Evolutionary conservation across 345 rosid genomes (phyloP).

Genomic region (Brassica cretica): DNA sequence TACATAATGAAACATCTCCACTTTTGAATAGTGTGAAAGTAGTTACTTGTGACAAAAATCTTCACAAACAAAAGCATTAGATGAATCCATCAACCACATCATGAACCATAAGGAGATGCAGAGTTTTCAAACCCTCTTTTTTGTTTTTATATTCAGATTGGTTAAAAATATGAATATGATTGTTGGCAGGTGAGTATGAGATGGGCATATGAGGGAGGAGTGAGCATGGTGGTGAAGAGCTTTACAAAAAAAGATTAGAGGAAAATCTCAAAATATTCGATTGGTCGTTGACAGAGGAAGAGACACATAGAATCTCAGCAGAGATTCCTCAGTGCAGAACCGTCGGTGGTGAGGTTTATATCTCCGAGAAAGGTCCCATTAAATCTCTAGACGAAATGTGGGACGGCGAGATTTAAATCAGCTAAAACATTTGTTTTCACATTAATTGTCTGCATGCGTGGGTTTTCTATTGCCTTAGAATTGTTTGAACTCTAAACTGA

Average conservation of each 20-base stretch:
- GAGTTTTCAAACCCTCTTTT: not conserved
- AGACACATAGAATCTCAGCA: slow-evolving; percentile 37
- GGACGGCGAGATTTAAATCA: slow-evolving; percentile 38
- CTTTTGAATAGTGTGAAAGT: too few species aligned
- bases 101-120: not conserved
- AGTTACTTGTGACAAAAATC: not conserved
- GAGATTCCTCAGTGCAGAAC: slow-evolving; percentile 54
- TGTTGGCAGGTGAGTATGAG: slow-evolving; percentile 56
- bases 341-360: slow-evolving; percentile 22
- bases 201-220: slow-evolving; percentile 63
- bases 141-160: not conserved
- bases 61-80: not conserved
- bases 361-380: slow-evolving; percentile 35
- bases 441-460: too few species aligned
- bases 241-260: slow-evolving; percentile 55
- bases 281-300: slow-evolving; percentile 56
- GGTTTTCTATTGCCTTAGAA: too few species aligned
- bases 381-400: slow-evolving; percentile 37
- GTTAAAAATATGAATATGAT: not conserved
- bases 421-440: too few species aligned
- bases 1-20: too few species aligned
- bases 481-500: too few species aligned
- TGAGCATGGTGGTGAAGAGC: slow-evolving; percentile 54
- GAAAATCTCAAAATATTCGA: slow-evolving; percentile 59
- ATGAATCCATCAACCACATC: not conserved